Percentiles rank a stretch among this genome's conserved stretches.
These are phyloP conservation scores for Amaranthus tricolor DNA, from an alignment of 179 eudicot species.

Conservation along the genomic window DNA sequence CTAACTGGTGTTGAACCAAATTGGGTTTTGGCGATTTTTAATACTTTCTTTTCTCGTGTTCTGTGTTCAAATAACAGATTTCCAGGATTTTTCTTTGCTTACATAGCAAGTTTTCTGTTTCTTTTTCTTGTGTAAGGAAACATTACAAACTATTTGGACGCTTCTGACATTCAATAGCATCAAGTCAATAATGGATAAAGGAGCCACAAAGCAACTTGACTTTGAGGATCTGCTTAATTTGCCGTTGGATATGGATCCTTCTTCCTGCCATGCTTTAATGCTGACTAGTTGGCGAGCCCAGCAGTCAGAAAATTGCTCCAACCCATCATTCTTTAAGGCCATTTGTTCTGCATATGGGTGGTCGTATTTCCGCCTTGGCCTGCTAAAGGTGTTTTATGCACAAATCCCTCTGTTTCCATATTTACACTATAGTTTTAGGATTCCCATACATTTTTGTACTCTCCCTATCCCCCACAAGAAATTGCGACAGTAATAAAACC, in stretches of 20 bases:
- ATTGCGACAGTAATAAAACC: no score
- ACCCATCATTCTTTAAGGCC: slow-evolving; percentile 73
- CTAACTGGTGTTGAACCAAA: not conserved
- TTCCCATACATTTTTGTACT: no score
- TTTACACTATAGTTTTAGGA: no score
- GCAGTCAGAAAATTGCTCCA: slow-evolving; percentile 34
- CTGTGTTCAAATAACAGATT: not conserved
- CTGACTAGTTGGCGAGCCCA: slow-evolving; percentile 59
- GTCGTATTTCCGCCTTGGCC: slow-evolving; percentile 78
- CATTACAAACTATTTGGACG: slow-evolving; percentile 43
- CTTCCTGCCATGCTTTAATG: slow-evolving; percentile 52
- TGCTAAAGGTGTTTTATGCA: slow-evolving; percentile 62
- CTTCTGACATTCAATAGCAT: slow-evolving; percentile 61
- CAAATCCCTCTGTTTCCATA: not conserved
- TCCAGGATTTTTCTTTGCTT: not conserved
- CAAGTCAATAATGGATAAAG: slow-evolving; percentile 60
- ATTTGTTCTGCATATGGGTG: slow-evolving; percentile 78
- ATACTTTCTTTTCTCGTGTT: not conserved
- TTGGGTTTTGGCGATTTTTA: not conserved
- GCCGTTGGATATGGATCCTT: slow-evolving; percentile 80
- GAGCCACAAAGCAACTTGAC: slow-evolving; percentile 77
- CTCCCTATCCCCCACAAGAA: no score
- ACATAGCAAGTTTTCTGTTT: slow-evolving; percentile 13
- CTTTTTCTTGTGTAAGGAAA: slow-evolving; percentile 40
- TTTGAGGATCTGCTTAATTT: slow-evolving; percentile 79